A percentile compares a stretch with the other conserved stretches of the same genome.
These are phyloP conservation scores for Aspergillus floridensis DNA, from an alignment of 2,329 filamentous ascomycete genomes.

Conservation along the genomic window DNA sequence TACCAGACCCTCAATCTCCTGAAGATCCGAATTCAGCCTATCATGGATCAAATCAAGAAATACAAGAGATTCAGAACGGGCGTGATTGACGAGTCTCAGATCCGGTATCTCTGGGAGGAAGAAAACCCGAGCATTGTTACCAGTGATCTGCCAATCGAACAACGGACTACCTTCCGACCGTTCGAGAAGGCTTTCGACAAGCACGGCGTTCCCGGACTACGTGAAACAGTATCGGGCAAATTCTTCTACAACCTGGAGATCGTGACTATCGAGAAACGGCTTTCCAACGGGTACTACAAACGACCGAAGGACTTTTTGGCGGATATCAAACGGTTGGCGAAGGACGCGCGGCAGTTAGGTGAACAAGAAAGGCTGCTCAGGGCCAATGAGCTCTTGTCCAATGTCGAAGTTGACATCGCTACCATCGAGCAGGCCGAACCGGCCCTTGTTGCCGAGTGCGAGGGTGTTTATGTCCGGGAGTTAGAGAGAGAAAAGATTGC, in stretches of 20 bases:
- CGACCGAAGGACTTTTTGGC: slow-evolving; percentile 83
- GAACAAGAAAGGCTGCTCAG: slow-evolving; percentile 80
- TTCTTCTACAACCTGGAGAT: slow-evolving; percentile 96
- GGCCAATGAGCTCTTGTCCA: slow-evolving; percentile 85
- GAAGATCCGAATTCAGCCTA: slow-evolving; percentile 84
- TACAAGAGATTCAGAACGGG: slow-evolving; percentile 85
- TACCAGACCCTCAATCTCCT: slow-evolving; percentile 79
- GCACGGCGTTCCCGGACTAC: slow-evolving; percentile 72
- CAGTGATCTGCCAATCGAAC: slow-evolving; percentile 58
- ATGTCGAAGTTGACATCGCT: slow-evolving; percentile 90
- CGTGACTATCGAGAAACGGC: slow-evolving; percentile 87
- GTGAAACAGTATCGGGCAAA: slow-evolving; percentile 72
- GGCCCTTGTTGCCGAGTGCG: slow-evolving; percentile 68
- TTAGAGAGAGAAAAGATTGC: slow-evolving; percentile 65
- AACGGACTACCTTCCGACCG: slow-evolving; percentile 63
- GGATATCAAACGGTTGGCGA: slow-evolving; percentile 80
- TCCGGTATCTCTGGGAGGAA: slow-evolving; percentile 82
- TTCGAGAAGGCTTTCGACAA: slow-evolving; percentile 78
- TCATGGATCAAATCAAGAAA: slow-evolving; percentile 97
- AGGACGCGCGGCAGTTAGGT: slow-evolving; percentile 78
- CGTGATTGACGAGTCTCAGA: slow-evolving; percentile 69
- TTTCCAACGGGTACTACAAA: slow-evolving; percentile 95
- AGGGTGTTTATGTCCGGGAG: slow-evolving; percentile 74
- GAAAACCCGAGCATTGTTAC: slow-evolving; percentile 66
- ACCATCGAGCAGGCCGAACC: slow-evolving; percentile 67